Percentiles rank a stretch among this genome's conserved stretches.
phyloP scores from a whole-genome alignment of 2,329 filamentous ascomycete genomes.

The Stachybotrys chlorohalonatus region DNA sequence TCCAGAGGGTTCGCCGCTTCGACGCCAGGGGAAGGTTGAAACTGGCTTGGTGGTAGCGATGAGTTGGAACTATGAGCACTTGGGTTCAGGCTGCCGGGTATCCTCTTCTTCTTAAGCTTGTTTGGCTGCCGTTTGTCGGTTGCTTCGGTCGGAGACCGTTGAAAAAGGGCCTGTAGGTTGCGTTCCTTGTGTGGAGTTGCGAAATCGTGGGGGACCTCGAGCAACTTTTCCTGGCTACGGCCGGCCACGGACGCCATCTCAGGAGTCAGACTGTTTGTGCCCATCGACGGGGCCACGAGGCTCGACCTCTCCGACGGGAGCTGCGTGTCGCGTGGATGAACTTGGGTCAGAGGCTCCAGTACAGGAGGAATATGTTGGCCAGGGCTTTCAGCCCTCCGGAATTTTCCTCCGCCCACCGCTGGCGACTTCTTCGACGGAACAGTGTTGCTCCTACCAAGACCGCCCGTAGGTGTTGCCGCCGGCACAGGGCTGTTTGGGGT shows the following conservation, averaged over 20 bases:
- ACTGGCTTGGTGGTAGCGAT: constrained; percentile 48
- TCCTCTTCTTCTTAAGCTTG: constrained; percentile 80
- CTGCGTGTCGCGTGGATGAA: constrained; percentile 14
- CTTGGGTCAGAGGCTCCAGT: constrained; percentile 28
- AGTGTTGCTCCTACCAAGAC: constrained; percentile 69
- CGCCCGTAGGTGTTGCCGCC: constrained; percentile 44
- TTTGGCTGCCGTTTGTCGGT: constrained; percentile 69
- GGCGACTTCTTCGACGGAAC: constrained; percentile 86
- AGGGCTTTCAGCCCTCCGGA: constrained; percentile 34
- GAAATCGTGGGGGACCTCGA: constrained; percentile 29
- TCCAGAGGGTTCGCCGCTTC: constrained; percentile 41
- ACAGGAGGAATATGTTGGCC: constrained; percentile 21
- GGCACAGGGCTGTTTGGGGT: constrained; percentile 58
- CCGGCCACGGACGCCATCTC: constrained; percentile 22
- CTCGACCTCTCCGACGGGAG: constrained; percentile 16
- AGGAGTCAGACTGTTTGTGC: constrained; percentile 14
- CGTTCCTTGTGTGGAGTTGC: constrained; percentile 57
- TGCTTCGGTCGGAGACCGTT: constrained; percentile 53
- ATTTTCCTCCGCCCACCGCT: constrained; percentile 57
- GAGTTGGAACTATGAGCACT: constrained; percentile 87
- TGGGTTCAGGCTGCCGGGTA: constrained; percentile 66
- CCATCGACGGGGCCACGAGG: constrained; percentile 17
- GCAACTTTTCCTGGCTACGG: constrained; percentile 40
- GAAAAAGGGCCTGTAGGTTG: constrained; percentile 60
- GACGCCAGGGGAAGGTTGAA: constrained; percentile 34